phyloP scores from a whole-genome alignment of 2,329 filamentous ascomycete species.

The Monilinia fructicola region DNA sequence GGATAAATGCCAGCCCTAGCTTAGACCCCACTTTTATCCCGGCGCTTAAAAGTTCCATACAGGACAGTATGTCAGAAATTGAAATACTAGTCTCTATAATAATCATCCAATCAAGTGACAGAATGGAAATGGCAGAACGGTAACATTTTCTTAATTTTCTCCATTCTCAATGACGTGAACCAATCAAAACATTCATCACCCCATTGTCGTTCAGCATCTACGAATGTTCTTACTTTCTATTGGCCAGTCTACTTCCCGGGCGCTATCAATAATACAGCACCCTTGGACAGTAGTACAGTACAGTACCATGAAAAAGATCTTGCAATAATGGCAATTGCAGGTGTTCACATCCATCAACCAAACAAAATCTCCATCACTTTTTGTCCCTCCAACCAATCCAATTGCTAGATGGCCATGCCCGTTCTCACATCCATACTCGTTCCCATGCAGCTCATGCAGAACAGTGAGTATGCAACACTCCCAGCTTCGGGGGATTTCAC shows the following conservation, averaged over 20 bases:
- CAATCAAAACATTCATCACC: conserved; percentile 13
- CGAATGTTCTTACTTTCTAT: conserved; percentile 5
- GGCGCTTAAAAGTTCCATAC: conserved; percentile 7
- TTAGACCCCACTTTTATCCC: background rate
- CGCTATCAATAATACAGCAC: conserved; percentile 15
- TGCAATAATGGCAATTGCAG: too few relatives aligned
- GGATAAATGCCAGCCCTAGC: background rate
- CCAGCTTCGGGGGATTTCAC: background rate
- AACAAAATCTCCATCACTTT: conserved; percentile 14
- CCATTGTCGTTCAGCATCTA: background rate
- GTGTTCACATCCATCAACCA: background rate
- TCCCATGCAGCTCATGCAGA: background rate
- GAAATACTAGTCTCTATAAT: background rate
- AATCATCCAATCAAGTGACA: conserved; percentile 8
- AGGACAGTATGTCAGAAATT: too few relatives aligned
- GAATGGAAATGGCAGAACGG: too few relatives aligned
- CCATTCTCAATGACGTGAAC: background rate
- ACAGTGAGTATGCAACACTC: conserved; percentile 18
- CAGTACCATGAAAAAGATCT: background rate
- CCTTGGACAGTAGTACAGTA: too few relatives aligned
- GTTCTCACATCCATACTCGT: background rate
- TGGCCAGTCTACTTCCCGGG: conserved; percentile 13
- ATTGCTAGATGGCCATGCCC: background rate
- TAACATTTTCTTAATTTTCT: too few relatives aligned
- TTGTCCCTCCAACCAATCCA: background rate